Percentiles rank a stretch among this genome's conserved stretches.
Evolutionary conservation across 371 early-diverging fungal species (phyloP).

Genomic region (Mucor velutinosus): DNA sequence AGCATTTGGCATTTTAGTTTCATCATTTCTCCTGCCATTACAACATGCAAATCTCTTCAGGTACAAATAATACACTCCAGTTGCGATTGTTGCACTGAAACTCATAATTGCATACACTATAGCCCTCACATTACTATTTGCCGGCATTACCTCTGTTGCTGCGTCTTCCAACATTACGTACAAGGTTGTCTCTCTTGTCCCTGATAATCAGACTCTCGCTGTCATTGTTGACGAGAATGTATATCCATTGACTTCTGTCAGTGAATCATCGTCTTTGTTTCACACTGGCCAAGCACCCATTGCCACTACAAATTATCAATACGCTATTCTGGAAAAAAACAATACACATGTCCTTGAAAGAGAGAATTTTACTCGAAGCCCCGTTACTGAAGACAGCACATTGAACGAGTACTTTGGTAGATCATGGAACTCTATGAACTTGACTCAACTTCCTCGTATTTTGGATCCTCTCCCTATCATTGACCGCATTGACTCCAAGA

Average conservation of each 20-base stretch:
- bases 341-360: constrained; percentile 5
- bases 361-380: constrained; percentile 17
- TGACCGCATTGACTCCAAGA: constrained; percentile 19
- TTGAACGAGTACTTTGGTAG: constrained; percentile 22
- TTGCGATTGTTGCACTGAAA: no score
- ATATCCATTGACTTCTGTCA: constrained; percentile 11
- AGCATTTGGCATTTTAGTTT: no score
- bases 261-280: neutral
- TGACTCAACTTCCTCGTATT: constrained; percentile 8
- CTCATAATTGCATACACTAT: neutral
- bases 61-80: no score
- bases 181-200: constrained; percentile 10
- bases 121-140: neutral
- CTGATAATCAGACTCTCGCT: constrained; percentile 9
- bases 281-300: constrained; percentile 14
- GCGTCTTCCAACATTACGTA: constrained; percentile 14
- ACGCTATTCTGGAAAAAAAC: constrained; percentile 8
- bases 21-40: no score
- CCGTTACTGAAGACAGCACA: neutral
- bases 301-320: constrained; percentile 7
- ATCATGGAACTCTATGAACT: constrained; percentile 19
- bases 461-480: constrained; percentile 15
- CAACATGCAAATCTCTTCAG: no score
- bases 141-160: neutral
- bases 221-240: constrained; percentile 12